Evolutionary conservation across 78 protist species (phyloP).

Genomic region (Dictyostelium firmibasis): DNA sequence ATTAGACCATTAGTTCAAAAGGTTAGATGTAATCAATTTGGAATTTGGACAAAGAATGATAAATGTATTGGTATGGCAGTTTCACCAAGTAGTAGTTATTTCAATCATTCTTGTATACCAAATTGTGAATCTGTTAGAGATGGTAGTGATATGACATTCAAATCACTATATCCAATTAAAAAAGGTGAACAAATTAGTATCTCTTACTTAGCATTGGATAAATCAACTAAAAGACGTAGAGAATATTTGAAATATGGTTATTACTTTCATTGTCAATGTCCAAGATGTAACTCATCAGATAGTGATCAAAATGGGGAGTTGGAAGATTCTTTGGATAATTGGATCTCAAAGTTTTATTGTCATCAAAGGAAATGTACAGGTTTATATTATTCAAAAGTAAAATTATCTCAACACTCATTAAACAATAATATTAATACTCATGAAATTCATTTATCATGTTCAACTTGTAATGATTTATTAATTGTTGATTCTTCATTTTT

Average conservation of each 20-base stretch:
- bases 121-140: conserved; percentile 42
- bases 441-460: neutral
- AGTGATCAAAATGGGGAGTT: neutral
- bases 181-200: conserved; percentile 55
- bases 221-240: neutral
- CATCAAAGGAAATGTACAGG: conserved; percentile 20
- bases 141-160: conserved; percentile 19
- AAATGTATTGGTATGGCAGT: conserved; percentile 60
- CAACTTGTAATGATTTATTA: neutral
- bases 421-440: neutral
- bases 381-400: conserved; percentile 26
- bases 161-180: conserved; percentile 21
- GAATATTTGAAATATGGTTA: conserved; percentile 14
- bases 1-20: conserved; percentile 31
- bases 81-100: conserved; percentile 25
- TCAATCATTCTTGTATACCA: conserved; percentile 71
- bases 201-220: conserved; percentile 12
- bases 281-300: conserved; percentile 21
- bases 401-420: neutral
- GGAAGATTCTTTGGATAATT: neutral
- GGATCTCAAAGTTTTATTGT: conserved; percentile 58
- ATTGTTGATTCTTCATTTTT: neutral
- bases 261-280: conserved; percentile 59
- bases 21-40: conserved; percentile 77
- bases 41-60: conserved; percentile 68